Conservation (phyloP, 2,329 filamentous ascomycete species). For the Aplosporella prunicola region DNA sequence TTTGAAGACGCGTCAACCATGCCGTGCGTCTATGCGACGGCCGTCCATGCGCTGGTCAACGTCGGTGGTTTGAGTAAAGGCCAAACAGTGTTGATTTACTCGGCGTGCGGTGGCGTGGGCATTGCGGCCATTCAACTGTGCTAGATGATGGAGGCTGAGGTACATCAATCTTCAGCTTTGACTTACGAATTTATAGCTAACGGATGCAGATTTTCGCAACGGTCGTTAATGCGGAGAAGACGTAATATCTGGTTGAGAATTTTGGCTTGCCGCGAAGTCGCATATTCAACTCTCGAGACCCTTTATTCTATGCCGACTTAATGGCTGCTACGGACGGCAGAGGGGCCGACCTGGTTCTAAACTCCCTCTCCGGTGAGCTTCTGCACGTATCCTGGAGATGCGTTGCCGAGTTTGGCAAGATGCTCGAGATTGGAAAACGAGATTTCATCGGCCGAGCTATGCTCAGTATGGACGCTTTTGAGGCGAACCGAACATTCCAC, state of each 20-base stretch:
- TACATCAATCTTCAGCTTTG: neutral
- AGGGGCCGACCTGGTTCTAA: slow-evolving; percentile 28
- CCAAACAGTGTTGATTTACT: slow-evolving; percentile 14
- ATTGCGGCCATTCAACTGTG: slow-evolving; percentile 15
- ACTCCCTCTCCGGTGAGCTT: slow-evolving; percentile 21
- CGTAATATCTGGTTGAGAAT: slow-evolving; percentile 1
- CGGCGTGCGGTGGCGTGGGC: slow-evolving; percentile 15
- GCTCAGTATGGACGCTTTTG: slow-evolving; percentile 7
- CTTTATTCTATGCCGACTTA: slow-evolving; percentile 18
- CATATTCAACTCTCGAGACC: slow-evolving; percentile 20
- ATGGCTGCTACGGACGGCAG: slow-evolving; percentile 17
- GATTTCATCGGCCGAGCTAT: slow-evolving; percentile 13
- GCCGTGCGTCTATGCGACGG: slow-evolving; percentile 17
- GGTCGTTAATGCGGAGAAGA: slow-evolving; percentile 9
- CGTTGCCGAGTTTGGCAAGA: slow-evolving; percentile 24
- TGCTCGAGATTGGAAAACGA: slow-evolving; percentile 18
- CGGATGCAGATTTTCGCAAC: slow-evolving; percentile 11
- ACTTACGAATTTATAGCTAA: neutral
- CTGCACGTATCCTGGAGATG: slow-evolving; percentile 29
- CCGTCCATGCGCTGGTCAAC: slow-evolving; percentile 17
- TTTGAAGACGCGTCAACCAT: slow-evolving; percentile 22
- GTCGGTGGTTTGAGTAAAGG: slow-evolving; percentile 14
- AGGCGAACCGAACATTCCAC: slow-evolving; percentile 3
- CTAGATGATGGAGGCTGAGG: slow-evolving; percentile 15
- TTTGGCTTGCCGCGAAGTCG: slow-evolving; percentile 14